Evolutionary conservation across 306 rosid genomes (phyloP).

Genomic region (Benincasa hispida): DNA sequence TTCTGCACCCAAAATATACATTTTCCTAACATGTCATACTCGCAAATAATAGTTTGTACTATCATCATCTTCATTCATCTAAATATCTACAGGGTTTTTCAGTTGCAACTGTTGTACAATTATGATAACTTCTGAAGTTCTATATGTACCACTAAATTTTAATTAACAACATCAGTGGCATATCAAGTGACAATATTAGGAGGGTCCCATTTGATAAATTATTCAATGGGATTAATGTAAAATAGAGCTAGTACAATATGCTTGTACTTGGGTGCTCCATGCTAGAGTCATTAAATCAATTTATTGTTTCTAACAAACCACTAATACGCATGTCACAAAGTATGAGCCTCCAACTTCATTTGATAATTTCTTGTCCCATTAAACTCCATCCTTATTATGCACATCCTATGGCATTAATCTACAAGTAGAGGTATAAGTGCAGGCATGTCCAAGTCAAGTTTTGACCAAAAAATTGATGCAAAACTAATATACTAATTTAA

Average conservation of each 20-base stretch:
- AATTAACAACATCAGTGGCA: neutral
- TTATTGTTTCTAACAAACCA: neutral
- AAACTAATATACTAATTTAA: neutral
- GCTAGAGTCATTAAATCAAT: neutral
- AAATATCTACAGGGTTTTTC: neutral
- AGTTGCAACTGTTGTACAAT: neutral
- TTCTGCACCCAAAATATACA: constrained; percentile 31
- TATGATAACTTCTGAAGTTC: neutral
- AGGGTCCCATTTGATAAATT: neutral
- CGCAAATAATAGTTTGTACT: neutral
- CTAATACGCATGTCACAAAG: neutral
- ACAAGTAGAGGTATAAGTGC: neutral
- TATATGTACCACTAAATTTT: neutral
- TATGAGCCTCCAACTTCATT: neutral
- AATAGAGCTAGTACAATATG: neutral
- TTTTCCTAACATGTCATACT: neutral
- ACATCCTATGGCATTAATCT: neutral
- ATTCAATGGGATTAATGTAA: neutral
- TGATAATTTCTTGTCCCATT: neutral
- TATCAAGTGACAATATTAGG: neutral
- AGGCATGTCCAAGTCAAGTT: neutral
- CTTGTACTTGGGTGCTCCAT: neutral
- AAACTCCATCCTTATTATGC: neutral
- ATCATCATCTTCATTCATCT: neutral
- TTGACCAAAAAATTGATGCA: neutral